Evolutionary conservation across 2,329 filamentous ascomycete genomes (phyloP), one percentile per base, ranked within the genome.

Genomic region (Fusarium cicatricum): DNA sequence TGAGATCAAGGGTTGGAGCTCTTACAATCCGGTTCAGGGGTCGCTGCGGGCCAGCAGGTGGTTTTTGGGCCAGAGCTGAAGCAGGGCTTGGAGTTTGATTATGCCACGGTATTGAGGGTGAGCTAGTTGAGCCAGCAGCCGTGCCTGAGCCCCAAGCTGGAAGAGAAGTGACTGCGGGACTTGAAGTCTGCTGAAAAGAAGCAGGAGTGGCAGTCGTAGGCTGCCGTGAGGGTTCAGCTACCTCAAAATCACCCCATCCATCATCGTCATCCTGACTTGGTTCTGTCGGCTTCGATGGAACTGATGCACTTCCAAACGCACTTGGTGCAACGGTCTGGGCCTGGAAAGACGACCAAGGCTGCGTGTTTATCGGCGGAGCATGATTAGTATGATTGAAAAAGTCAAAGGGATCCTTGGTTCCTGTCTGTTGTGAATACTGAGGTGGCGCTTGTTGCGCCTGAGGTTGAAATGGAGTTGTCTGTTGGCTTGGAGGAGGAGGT

Each of bases 211-310:
- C 38, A n/a, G 42, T 38, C 16, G 57, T 12, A 39, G 41, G 45
- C 31, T 48, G 45, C 31, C 44, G 48, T 26, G 56, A 58, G 40
- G 75, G 70, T 32, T 80, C 74, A 14, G 84, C 85, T 38, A 82
- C 79, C 71, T 89, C 86, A 66, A 90, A 90, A 50, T 89, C 87
- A 1, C 87, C 87, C 82, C 87, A 90, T 23, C 80, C 84, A 66
- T 88, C 85, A 49, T 88, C 85, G 8, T 86, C 82, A 3, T 83
- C 83, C 6, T 77, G 74, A 17, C 58, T 67, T 31, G 68, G 43
- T 43, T 59, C 52, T 42, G 58, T 23, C 52, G 60, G 49, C 49
- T 59, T 57, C 26, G 60, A 54, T 36, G 59, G 64, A 23, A 49
- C 41, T 17, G 52, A 39, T n/a, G 48, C 36, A 28, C 15, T 51